These are phyloP conservation scores for Acer campestre DNA, from an alignment of 345 rosid genomes.

Conservation along the genomic window DNA sequence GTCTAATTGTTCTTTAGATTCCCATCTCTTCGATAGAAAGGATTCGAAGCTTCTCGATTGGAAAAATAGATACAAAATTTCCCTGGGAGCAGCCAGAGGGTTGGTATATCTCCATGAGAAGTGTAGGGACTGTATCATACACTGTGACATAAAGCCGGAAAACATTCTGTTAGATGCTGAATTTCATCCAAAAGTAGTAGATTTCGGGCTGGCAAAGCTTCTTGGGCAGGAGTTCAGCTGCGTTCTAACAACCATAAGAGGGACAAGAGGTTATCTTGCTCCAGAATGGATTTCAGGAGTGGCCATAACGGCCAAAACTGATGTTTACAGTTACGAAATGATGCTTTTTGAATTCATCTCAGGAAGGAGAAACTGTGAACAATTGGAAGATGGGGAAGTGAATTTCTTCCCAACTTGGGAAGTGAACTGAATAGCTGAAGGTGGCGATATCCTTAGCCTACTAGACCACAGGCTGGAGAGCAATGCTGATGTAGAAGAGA, in stretches of 20 bases:
- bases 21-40: conserved; percentile 13
- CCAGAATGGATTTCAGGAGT: conserved; percentile 73
- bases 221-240: conserved; percentile 82
- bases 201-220: conserved; percentile 85
- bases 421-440: conserved; percentile 27
- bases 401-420: conserved; percentile 46
- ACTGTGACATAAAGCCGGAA: conserved; percentile 79
- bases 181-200: conserved; percentile 41
- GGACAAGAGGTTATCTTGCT: conserved; percentile 61
- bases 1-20: conserved; percentile 22
- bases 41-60: conserved; percentile 38
- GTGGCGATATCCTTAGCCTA: conserved; percentile 31
- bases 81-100: conserved; percentile 78
- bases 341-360: conserved; percentile 52
- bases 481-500: conserved; percentile 36
- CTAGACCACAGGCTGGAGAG: conserved; percentile 36
- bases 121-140: conserved; percentile 18
- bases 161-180: conserved; percentile 65
- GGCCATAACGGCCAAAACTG: conserved; percentile 78
- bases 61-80: conserved; percentile 62
- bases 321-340: conserved; percentile 83
- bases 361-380: conserved; percentile 45
- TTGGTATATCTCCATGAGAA: conserved; percentile 48
- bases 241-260: conserved; percentile 81
- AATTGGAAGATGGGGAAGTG: conserved; percentile 25